Base-by-base conservation (phyloP, 2,329 filamentous ascomycete genomes). In the Plenodomus lindquistii region DNA sequence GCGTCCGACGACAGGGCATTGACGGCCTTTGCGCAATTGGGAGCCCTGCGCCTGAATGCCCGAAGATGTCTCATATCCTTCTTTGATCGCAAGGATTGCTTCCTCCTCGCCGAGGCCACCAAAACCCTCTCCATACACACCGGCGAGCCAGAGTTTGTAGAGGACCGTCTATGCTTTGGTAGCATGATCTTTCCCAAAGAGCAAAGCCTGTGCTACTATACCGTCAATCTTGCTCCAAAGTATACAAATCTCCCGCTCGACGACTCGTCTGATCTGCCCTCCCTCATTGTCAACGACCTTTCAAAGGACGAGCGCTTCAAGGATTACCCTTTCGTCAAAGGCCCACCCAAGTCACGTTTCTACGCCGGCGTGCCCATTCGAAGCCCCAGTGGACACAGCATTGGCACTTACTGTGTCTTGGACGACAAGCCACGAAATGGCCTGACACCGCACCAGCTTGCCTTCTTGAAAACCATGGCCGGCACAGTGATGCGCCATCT, bases 311-410 rank as follows among this genome's bases (percentile, higher is more conserved):
- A 69, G 17, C 76, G 74, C 52, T 73, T 77, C 53, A 67, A 71
- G 34, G 47, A 62, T 41, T 66, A 62, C 42, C 59, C 66, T 2
- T 71, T 62, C 7, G 69, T 73, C n/a, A 44, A 50, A 10, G 65
- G 63, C 15, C 68, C 40, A 47, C 72, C 55, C 52, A 66, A 49
- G 27, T 59, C 63, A 16, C 62, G 66, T 2, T 84, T 84, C 59
- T 82, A 83, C 49, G 81, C 81, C 5, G 81, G 80, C 16, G 84
- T 86, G 0, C 85, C 85, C 0, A 81, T 88, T 44, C 77, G 79
- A 20, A 84, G 81, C 2, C 78, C 78, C 0, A 79, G 77, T 29
- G 78, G 81, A 21, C 79, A 81, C 56, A 77, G 79, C 39, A 82
- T 88, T 46, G 85, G 85, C 9, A 79, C 77, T 10, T 83, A 85